Base-by-base conservation (phyloP, 2,329 filamentous ascomycete genomes). In the Dactylonectria estremocensis region DNA sequence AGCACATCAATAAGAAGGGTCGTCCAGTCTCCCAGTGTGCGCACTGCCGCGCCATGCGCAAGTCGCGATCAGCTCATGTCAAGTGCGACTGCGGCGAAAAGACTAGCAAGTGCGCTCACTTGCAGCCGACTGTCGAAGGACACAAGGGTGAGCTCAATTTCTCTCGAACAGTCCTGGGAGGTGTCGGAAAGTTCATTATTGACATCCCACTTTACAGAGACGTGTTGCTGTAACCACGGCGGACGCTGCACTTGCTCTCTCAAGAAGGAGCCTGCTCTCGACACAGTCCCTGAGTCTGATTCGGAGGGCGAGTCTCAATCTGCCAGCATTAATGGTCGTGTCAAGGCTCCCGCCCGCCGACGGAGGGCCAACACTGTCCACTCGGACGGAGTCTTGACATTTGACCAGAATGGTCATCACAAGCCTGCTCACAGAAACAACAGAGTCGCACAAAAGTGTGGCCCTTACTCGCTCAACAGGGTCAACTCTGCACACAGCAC, bases 61-160 rank as follows among this genome's bases (percentile, higher is more conserved):
- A 98, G 88, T 95, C 94, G 82, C 94, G 96, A 77, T 92, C 95
- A 66, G 94, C 95, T 72, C 96, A 98, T 83, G 90, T 96, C 79
- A 97, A 96, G 83, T 99, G 96, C 84, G 95, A 98, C 83, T 99
- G 96, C 83, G 95, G 94, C 80, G 94, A 97, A 83, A 98, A 97
- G 88, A 90, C 91, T 69, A 92, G 92, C 85, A 89, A 89, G 80
- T 91, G 90, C 80, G 82, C 87, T 67, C 88, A 91, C 79, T 74
- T 90, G 77, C 86, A 89, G 74, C 85, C 86, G 59, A 84, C 85
- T 40, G 76, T 88, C 60, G 87, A 89, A 56, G 88, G 88, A 70
- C 88, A 90, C 80, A 86, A 85, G 83, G 89, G 85, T 90, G 80
- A 87, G 87, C 74, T 64, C 62, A 68, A 65, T 61, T 54, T 57